These are phyloP conservation scores for Anisodus tanguticus DNA, from an alignment of 257 asterid species.

Conservation along the genomic window DNA sequence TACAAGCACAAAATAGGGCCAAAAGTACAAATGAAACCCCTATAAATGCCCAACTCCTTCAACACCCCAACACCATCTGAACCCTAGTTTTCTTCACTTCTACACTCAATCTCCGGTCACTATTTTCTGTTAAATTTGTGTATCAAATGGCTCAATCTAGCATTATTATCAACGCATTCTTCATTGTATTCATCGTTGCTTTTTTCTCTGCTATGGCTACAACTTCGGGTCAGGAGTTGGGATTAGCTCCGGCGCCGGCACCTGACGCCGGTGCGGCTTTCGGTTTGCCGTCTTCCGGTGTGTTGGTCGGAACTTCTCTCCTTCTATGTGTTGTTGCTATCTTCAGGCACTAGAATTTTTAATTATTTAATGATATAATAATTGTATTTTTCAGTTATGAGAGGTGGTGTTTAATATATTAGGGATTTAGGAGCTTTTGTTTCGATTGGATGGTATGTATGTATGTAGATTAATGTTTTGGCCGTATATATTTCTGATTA, in stretches of 20 bases:
- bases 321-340: constrained; percentile 28
- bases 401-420: background rate
- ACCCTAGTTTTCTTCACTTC: background rate
- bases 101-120: background rate
- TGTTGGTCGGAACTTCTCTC: constrained; percentile 29
- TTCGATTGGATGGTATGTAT: background rate
- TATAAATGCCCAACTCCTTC: constrained; percentile 23
- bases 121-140: background rate
- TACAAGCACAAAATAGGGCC: too few relatives aligned
- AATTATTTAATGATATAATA: background rate
- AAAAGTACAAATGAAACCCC: background rate
- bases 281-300: constrained; percentile 32
- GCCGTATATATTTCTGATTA: background rate
- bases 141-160: constrained; percentile 36
- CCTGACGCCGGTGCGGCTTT: constrained; percentile 46
- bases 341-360: constrained; percentile 35
- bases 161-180: constrained; percentile 33
- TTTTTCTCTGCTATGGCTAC: background rate
- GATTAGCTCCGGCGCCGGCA: constrained; percentile 38
- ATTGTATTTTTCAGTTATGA: background rate
- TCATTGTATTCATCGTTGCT: constrained; percentile 19
- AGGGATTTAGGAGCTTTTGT: background rate
- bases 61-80: background rate
- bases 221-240: constrained; percentile 35
- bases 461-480: background rate